phyloP scores from a whole-genome alignment of 805 yeast species.

The Peterozyma toletana region DNA sequence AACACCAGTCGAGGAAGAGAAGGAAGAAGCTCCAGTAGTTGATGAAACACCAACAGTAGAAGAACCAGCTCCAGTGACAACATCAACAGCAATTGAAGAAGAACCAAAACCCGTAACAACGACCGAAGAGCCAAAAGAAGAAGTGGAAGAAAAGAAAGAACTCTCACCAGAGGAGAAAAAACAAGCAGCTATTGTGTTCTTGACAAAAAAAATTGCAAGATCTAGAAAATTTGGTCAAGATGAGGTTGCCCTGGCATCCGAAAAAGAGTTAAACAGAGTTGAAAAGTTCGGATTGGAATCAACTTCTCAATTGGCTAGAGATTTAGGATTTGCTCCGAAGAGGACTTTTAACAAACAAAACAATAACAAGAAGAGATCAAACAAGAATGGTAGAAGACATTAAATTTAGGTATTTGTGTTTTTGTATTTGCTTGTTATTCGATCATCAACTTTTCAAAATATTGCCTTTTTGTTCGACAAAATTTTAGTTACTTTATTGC shows the following conservation, averaged over 20 bases:
- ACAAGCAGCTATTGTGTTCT: slow-evolving; percentile 56
- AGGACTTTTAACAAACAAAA: background rate
- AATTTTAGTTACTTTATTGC: too few relatives aligned
- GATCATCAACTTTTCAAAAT: too few relatives aligned
- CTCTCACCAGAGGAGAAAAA: slow-evolving; percentile 66
- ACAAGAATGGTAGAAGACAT: background rate
- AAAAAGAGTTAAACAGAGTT: slow-evolving; percentile 60
- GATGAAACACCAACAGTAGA: slow-evolving; percentile 15
- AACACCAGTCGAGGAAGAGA: slow-evolving; percentile 13
- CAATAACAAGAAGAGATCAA: too few relatives aligned
- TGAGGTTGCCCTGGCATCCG: slow-evolving; percentile 37
- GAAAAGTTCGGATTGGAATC: slow-evolving; percentile 78
- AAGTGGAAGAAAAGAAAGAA: slow-evolving; percentile 23
- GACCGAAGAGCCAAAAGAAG: slow-evolving; percentile 9
- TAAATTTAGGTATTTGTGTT: background rate
- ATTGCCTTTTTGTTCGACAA: too few relatives aligned
- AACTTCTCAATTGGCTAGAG: slow-evolving; percentile 59
- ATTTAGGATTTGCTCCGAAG: slow-evolving; percentile 43
- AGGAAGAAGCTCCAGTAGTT: slow-evolving; percentile 14
- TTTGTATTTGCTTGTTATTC: too few relatives aligned
- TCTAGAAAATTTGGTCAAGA: slow-evolving; percentile 76
- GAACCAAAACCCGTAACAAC: slow-evolving; percentile 7
- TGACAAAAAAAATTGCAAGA: slow-evolving; percentile 61
- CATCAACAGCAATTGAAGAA: background rate
- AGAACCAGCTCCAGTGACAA: slow-evolving; percentile 5